Conservation (phyloP, 257 asterid genomes). For the Misopates orontium region DNA sequence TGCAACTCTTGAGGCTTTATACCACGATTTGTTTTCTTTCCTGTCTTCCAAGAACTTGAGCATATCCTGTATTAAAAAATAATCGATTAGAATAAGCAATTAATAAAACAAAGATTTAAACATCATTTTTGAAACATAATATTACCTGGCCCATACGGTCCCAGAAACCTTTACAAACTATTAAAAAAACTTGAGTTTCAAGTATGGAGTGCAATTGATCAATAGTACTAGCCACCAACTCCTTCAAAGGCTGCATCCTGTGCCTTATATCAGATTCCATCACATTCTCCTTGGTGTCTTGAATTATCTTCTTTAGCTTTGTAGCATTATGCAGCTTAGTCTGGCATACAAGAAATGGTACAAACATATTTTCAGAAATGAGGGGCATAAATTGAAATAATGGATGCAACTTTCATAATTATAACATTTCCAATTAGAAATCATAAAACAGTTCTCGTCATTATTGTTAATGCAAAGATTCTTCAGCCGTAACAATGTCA, state of each 20-base stretch:
- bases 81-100: slow-evolving; percentile 1
- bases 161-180: slow-evolving; percentile 82
- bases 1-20: slow-evolving; percentile 80
- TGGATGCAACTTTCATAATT: background rate
- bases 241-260: slow-evolving; percentile 83
- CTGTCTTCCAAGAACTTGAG: slow-evolving; percentile 67
- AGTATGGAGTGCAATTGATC: slow-evolving; percentile 62
- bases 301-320: slow-evolving; percentile 78
- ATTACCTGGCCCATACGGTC: slow-evolving; percentile 95
- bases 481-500: no score
- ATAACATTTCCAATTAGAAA: no score
- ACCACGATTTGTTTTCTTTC: slow-evolving; percentile 78
- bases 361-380: background rate
- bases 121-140: background rate
- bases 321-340: slow-evolving; percentile 74
- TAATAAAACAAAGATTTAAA: background rate
- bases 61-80: slow-evolving; percentile 56
- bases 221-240: slow-evolving; percentile 54
- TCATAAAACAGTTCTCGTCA: no score
- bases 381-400: background rate
- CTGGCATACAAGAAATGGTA: slow-evolving; percentile 36
- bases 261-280: slow-evolving; percentile 63
- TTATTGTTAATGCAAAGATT: no score
- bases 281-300: slow-evolving; percentile 69
- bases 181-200: slow-evolving; percentile 74